Evolutionary conservation across 192 early-diverging fungal genomes (phyloP), one percentile per base, ranked within the genome.

Genomic region (Backusella circina): DNA sequence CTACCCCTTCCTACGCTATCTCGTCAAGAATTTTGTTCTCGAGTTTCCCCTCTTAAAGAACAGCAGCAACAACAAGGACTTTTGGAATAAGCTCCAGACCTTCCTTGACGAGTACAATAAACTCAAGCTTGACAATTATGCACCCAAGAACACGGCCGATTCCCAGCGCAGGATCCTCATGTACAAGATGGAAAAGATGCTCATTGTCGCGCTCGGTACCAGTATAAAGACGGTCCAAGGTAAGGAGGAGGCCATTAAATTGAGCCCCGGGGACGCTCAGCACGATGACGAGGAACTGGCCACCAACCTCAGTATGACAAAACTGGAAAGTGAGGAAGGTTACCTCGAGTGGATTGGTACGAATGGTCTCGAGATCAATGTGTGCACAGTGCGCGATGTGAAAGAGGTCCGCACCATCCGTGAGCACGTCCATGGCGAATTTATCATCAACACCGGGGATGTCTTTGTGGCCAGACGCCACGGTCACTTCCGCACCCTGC

Each of bases 11-110:
- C 51, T 89, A 2, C 76, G 77, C 5, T 86, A 84, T 72, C 32
- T 87, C n/a, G 86, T 86, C 64, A 75, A 80, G 30, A 73, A 77
- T 28, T 79, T 84, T 23, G 80, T 89, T 18, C 61, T 80, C 8
- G 77, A 83, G 16, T 89, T 89, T n/a, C 88, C 88, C 9, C 82
- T 89, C 23, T 75, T 89, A 10, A 80, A 82, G 21, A 79, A 79
- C 18, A 70, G 68, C 4, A 71, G 77, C 32, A 41, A 65, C 0
- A 68, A 67, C n/a, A 61, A 61, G 26, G 72, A 75, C 2, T 84
- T 89, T 33, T 89, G 88, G 88, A 51, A 41, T 0, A 89, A 89
- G 67, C 38, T 82, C 2, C 77, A 85, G 41, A 67, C 69, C 0
- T 89, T 89, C 31, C 39, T 89, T 6, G 77, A 83, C 10, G 86